phyloP scores from a whole-genome alignment of 2,329 filamentous ascomycete species.

The Microdochium bolleyi region DNA sequence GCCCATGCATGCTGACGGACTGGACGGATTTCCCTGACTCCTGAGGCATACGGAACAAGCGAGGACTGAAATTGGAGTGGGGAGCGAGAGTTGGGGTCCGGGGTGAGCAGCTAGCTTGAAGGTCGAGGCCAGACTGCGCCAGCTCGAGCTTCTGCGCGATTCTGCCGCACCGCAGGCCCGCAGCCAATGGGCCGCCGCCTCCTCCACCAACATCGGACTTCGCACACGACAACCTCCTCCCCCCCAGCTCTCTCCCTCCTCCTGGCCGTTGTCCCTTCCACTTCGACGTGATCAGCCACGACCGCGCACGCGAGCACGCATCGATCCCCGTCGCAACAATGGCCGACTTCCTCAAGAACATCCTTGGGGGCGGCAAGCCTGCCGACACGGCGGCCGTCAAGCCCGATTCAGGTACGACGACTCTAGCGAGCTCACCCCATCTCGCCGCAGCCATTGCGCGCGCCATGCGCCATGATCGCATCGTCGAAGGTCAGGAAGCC shows the following conservation, averaged over 20 bases:
- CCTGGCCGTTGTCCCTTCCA: background rate
- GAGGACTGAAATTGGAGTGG: background rate
- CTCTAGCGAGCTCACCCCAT: slow-evolving; percentile 3
- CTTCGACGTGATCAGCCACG: slow-evolving; percentile 11
- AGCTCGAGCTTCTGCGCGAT: background rate
- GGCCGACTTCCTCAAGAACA: slow-evolving; percentile 56
- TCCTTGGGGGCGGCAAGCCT: slow-evolving; percentile 62
- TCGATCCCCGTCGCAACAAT: slow-evolving; percentile 27
- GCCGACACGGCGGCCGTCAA: slow-evolving; percentile 38
- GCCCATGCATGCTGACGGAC: too few species aligned
- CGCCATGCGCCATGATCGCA: slow-evolving; percentile 1
- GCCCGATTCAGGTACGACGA: slow-evolving; percentile 55
- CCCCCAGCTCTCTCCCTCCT: slow-evolving; percentile 1
- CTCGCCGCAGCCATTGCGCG: background rate
- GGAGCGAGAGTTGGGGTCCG: background rate
- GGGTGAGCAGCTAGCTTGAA: background rate
- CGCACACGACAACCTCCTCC: background rate
- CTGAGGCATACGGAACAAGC: background rate
- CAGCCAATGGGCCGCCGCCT: background rate
- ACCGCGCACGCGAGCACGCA: slow-evolving; percentile 3
- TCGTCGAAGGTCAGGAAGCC: background rate
- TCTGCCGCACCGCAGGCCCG: background rate
- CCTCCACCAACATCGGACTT: background rate
- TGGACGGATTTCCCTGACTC: background rate
- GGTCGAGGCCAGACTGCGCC: background rate